phyloP scores from a whole-genome alignment of 768 basidiomycete species.

The Tricholoma saponaceum region DNA sequence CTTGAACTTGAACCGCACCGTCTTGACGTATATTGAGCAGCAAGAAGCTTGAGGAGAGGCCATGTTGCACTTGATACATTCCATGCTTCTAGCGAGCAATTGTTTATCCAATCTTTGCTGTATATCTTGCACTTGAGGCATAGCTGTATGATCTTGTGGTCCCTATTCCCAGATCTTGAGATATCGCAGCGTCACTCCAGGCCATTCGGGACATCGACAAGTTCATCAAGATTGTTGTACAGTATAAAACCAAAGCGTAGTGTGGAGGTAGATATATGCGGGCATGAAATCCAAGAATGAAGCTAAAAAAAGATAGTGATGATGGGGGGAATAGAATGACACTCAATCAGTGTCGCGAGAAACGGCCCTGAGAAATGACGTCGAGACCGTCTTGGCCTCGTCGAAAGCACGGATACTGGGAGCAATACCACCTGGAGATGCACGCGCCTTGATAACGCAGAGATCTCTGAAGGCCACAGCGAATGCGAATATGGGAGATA shows the following conservation, averaged over 20 bases:
- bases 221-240: background rate
- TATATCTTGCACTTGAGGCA: background rate
- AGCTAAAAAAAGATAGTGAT: background rate
- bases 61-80: background rate
- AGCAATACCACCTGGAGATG: slow-evolving; percentile 29
- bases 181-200: background rate
- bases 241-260: background rate
- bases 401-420: slow-evolving; percentile 34
- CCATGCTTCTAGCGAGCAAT: no score
- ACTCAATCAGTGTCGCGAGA: background rate
- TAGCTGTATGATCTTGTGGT: background rate
- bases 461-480: slow-evolving; percentile 48
- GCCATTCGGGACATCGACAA: background rate
- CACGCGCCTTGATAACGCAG: slow-evolving; percentile 52
- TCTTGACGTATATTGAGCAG: background rate
- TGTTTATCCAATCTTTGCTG: background rate
- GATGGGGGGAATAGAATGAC: background rate
- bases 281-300: background rate
- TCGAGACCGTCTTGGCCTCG: slow-evolving; percentile 31
- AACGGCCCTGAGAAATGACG: slow-evolving; percentile 25
- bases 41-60: background rate
- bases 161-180: background rate
- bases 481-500: slow-evolving; percentile 41
- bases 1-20: background rate
- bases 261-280: background rate